Evolutionary conservation across 2,329 filamentous ascomycete species (phyloP), one percentile per base, ranked within the genome.

Genomic region (Aspergillus proliferans): DNA sequence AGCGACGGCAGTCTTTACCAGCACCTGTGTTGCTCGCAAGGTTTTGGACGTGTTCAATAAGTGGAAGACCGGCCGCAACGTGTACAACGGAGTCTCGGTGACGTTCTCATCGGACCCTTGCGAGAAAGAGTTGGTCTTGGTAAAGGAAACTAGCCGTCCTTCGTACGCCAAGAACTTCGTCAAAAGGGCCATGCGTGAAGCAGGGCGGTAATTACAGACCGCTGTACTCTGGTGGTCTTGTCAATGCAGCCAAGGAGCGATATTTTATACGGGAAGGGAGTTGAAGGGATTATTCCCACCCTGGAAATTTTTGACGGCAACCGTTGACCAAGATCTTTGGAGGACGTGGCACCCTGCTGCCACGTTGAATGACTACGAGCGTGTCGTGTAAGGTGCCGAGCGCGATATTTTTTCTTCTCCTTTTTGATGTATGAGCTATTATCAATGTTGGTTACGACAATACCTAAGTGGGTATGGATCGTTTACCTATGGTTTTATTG

Each of bases 1-100:
- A 71, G 68, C 68, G 14, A 72, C 68, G 38, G 66, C 64, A 6
- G 64, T 70, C 36, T 71, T 72, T 56, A 65, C 67, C 47, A 66
- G 60, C 45, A 69, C 67, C 19, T 52, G 53, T n/a, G 58, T 65
- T 47, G 69, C 68, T 46, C 62, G 65, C 21, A 57, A 59, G 22
- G 66, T 70, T 24, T 53, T 63, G 26, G 58, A 69, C 9, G 52
- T 60, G n/a, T 69, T 71, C 47, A 52, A 64, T 22, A 56, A 52
- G 40, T 58, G 61, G 47, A 60, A 63, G 19, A 55, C 56, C 26
- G 53, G 52, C 26, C 57, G 57, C 10, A 53, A 55, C 33, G 60
- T 58, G 21, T 71, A 70, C 52, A 55, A 54, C 33, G 65, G 63
- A 21, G 59, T 68, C 42, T 60, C 62, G 22, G 60, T 71, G 36